A percentile compares a stretch with the other conserved stretches of the same genome.
Conservation (phyloP, 805 yeast genomes). For the Hanseniaspora clermontiae region DNA sequence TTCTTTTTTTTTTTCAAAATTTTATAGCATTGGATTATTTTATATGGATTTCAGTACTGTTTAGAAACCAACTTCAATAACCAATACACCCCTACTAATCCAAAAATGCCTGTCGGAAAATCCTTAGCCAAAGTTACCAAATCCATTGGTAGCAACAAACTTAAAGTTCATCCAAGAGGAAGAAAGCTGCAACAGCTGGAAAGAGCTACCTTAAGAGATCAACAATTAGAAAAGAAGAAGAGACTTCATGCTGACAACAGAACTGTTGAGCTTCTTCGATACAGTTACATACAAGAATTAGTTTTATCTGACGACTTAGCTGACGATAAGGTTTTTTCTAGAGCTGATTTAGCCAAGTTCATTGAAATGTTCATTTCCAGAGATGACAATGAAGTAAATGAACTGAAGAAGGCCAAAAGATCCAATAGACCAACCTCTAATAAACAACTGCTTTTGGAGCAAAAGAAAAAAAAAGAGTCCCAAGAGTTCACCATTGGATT, state of each 20-base stretch:
- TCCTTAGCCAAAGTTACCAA: constrained; percentile 26
- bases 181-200: constrained; percentile 74
- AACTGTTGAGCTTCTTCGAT: constrained; percentile 46
- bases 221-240: constrained; percentile 51
- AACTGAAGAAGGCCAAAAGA: constrained; percentile 50
- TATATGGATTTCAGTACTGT: too few relatives aligned
- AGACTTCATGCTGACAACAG: constrained; percentile 44
- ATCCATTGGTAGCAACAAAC: constrained; percentile 22
- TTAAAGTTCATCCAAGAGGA: constrained; percentile 64
- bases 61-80: too few relatives aligned
- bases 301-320: constrained; percentile 32
- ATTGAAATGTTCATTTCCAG: constrained; percentile 52
- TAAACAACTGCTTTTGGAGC: constrained; percentile 55
- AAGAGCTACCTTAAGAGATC: constrained; percentile 77
- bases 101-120: constrained; percentile 27
- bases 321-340: constrained; percentile 33
- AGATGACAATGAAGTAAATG: constrained; percentile 63
- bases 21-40: background rate
- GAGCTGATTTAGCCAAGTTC: constrained; percentile 49
- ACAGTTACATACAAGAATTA: constrained; percentile 49
- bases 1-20: background rate
- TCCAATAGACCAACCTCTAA: constrained; percentile 77
- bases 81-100: too few relatives aligned
- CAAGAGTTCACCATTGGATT: constrained; percentile 58
- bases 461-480: constrained; percentile 46